Base-by-base conservation (phyloP, 495 filamentous ascomycete species). In the Penicillium bialowiezense region DNA sequence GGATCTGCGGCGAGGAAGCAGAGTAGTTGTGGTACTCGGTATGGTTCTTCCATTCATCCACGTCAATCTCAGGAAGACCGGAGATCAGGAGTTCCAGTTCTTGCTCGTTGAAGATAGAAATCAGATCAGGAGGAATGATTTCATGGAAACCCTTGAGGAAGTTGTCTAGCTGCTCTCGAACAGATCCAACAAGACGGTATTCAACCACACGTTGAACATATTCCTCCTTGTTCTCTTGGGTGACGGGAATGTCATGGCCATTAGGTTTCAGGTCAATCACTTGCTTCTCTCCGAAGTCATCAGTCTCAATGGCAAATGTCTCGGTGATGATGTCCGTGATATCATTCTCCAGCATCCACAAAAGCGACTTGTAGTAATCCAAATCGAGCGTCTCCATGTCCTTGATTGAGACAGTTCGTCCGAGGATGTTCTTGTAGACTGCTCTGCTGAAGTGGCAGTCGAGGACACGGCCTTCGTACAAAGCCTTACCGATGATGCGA, bases 321-420 rank as follows among this genome's bases (percentile, higher is more conserved):
- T 99, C 92, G n/a, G 86, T 90, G 61, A 96, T 95, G 59, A 97
- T 89, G 56, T 96, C 93, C n/a, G 91, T 96, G 60, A 99, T 97
- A 63, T 97, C 90, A 65, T 97, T 97, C 60, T 95, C 89, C 41
- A 97, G 79, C 87, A 99, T 97, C 93, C 93, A 99, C 33, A 91
- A 79, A 7, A 99, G 81, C n/a, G 92, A 96, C 65, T 99, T 97
- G 79, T 97, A 96, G 74, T 97, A 97, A 55, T 97, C 91, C 18
- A 96, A 83, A 67, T 99, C 93, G 43, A 99, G 85, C 12, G 93
- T 96, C 67, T 99, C 93, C 93, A 99, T 97, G 55, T 99, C 93
- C 76, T 97, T 99, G 68, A 97, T 87, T 4, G 91, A 96, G 26
- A 97, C 93, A 5, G 90, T 79, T 59, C 93, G 91, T 51, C 95